Base-by-base conservation (phyloP, 805 yeast genomes). In the Ogataea thermomethanolica region DNA sequence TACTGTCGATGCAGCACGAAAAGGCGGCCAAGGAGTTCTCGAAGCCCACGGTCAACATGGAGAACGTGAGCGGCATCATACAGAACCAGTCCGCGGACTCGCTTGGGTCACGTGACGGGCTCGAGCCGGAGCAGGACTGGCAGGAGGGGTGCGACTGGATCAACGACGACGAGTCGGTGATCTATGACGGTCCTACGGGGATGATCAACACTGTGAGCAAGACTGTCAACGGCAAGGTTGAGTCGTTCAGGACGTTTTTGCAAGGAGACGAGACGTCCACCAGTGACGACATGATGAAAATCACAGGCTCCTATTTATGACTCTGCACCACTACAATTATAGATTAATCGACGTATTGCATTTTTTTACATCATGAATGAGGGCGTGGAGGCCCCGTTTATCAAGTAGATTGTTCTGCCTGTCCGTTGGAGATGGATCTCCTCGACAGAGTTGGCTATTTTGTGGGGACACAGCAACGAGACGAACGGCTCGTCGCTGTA, bases 121-220 rank as follows among this genome's bases (percentile, higher is more conserved):
- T 43, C 13, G 13, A 22, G 14, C 39, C 29, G 11, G 33, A 37
- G 27, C 43, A 37, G 29, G 32, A 42, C 21, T 23, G 35, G 29
- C 23, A 25, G 17, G 38, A 39, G 8, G 13, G 36, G 17, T 30
- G 33, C 4, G 30, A 64, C 14, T 82, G 89, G 88, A 66, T 81
- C 21, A 72, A 78, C 42, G 66, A 67, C 33, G 58, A 59, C 6
- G 71, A 64, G 12, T 61, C 71, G 2, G 51, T 69, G 8, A 41
- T 49, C 22, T 59, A 64, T 59, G 81, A 79, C 27, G 90, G 90
- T 0, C 85, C 89, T 0, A 78, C 90, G 0, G 89, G 90, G 0
- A 65, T 82, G 67, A 63, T 83, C 14, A 71, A 80, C 15, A 79
- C 84, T 13, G 74, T 82, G 5, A 74, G 81, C 29, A 87, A 79